These are phyloP conservation scores for Camellia japonica DNA, from an alignment of 148 eudicot genomes.

Conservation along the genomic window DNA sequence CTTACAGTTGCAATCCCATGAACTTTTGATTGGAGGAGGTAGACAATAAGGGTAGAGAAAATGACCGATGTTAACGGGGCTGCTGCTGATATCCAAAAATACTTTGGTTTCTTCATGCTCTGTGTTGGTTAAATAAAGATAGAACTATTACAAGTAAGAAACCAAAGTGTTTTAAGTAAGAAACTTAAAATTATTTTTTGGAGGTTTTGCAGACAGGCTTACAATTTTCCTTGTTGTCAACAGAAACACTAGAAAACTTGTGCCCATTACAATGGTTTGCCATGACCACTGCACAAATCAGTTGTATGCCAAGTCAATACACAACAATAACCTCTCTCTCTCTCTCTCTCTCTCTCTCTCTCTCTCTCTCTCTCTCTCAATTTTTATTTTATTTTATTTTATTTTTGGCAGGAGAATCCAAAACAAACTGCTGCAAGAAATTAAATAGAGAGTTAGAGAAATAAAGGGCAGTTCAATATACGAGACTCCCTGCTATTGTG, in stretches of 20 bases:
- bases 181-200: neutral
- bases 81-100: conserved; percentile 92
- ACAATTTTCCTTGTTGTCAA: conserved; percentile 69
- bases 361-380: neutral
- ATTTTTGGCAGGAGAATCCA: too few relatives aligned
- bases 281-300: conserved; percentile 78
- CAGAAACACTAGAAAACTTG: conserved; percentile 60
- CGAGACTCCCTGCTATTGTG: too few relatives aligned
- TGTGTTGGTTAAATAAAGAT: conserved; percentile 21
- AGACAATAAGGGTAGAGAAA: conserved; percentile 65
- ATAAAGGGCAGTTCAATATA: too few relatives aligned
- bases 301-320: neutral
- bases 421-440: neutral
- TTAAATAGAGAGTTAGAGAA: neutral
- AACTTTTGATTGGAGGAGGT: conserved; percentile 48
- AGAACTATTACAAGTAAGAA: neutral
- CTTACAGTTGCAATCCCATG: conserved; percentile 68
- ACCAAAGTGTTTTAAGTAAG: neutral
- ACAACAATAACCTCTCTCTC: neutral
- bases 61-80: conserved; percentile 83
- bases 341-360: too few relatives aligned
- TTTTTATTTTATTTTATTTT: too few relatives aligned
- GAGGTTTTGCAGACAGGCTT: conserved; percentile 24
- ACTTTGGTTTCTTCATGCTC: conserved; percentile 67
- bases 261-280: conserved; percentile 85